A percentile compares a stretch with the other conserved stretches of the same genome.
Evolutionary conservation across 1,284 basidiomycete genomes (phyloP).

Genomic region (Chalciporus sp.): DNA sequence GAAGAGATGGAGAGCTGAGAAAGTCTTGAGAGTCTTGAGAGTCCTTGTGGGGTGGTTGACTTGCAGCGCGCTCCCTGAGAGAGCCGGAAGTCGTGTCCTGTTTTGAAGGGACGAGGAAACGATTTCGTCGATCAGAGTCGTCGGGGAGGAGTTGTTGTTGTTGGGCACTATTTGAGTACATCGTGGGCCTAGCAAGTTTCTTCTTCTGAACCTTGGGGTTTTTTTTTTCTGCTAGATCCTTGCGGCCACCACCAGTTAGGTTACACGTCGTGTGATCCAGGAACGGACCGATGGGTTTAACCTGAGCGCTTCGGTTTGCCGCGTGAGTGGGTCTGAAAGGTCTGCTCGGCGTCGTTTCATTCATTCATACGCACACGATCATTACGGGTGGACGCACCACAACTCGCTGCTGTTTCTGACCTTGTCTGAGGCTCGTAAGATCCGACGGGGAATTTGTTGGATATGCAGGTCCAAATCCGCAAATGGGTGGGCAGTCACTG

Average conservation of each 20-base stretch:
- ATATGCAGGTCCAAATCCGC: neutral
- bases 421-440: neutral
- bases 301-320: neutral
- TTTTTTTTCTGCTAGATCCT: neutral
- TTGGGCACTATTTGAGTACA: slow-evolving; percentile 23
- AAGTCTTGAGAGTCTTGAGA: slow-evolving; percentile 49
- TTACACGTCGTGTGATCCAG: slow-evolving; percentile 23
- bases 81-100: slow-evolving; percentile 3
- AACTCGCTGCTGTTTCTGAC: neutral
- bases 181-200: slow-evolving; percentile 11
- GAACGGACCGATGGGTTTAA: slow-evolving; percentile 6
- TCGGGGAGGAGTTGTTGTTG: slow-evolving; percentile 10
- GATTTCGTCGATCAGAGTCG: slow-evolving; percentile 42
- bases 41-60: slow-evolving; percentile 63
- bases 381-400: slow-evolving; percentile 9
- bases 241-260: neutral
- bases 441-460: neutral
- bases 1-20: slow-evolving; percentile 53
- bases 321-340: neutral
- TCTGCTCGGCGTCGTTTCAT: neutral
- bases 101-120: slow-evolving; percentile 48
- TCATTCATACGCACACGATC: neutral
- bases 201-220: neutral
- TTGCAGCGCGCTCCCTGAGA: slow-evolving; percentile 60
- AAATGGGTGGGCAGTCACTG: neutral